Evolutionary conservation across 257 asterid genomes (phyloP).

Genomic region (Solanum chiquidenum): DNA sequence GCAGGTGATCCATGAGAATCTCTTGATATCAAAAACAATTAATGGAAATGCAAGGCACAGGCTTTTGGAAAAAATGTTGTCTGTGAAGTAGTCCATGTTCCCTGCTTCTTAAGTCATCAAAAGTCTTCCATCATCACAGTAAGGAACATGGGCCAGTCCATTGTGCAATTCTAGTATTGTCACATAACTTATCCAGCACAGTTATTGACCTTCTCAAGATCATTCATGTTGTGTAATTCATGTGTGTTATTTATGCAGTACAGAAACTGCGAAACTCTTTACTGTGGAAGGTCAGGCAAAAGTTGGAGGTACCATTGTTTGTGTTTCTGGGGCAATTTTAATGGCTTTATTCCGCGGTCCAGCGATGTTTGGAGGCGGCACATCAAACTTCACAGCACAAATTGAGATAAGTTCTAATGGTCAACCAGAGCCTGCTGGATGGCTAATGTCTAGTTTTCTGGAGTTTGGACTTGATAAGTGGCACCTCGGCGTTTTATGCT

Average conservation of each 20-base stretch:
- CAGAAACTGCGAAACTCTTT: conserved; percentile 70
- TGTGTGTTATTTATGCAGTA: conserved; percentile 50
- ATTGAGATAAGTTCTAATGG: conserved; percentile 70
- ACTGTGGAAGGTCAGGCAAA: conserved; percentile 80
- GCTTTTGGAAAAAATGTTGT: neutral
- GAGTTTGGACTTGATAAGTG: conserved; percentile 70
- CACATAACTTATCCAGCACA: neutral
- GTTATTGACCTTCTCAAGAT: conserved; percentile 1
- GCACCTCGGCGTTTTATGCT: conserved; percentile 86
- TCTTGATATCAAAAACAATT: neutral
- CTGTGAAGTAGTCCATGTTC: neutral
- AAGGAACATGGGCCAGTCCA: neutral
- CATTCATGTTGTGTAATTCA: conserved; percentile 12
- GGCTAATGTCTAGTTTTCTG: conserved; percentile 52
- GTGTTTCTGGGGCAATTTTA: conserved; percentile 80
- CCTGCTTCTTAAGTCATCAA: neutral
- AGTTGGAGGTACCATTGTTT: conserved; percentile 78
- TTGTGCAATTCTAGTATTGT: neutral
- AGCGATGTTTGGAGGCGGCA: conserved; percentile 54
- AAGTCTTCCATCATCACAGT: neutral
- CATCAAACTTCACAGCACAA: conserved; percentile 35
- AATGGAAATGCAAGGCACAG: neutral
- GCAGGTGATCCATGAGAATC: neutral
- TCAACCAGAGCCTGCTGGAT: conserved; percentile 79
- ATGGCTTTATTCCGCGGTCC: conserved; percentile 93